Evolutionary conservation across 2,329 filamentous ascomycete genomes (phyloP).

Genomic region (Paraphoma sp.): DNA sequence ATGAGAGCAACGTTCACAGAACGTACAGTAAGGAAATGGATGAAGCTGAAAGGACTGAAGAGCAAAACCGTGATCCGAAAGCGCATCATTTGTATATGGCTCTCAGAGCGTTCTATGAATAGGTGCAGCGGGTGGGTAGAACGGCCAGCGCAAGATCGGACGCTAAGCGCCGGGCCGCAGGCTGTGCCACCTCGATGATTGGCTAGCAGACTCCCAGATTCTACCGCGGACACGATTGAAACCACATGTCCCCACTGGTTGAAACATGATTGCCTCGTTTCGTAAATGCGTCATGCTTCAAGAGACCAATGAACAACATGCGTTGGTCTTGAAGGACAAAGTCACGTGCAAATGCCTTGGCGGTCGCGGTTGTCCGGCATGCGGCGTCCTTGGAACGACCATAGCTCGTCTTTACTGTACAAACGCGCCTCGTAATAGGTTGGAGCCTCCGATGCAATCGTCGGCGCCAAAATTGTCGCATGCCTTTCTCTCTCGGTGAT

Average conservation of each 20-base stretch:
- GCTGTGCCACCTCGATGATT: constrained; percentile 26
- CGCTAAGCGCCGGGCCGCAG: constrained; percentile 24
- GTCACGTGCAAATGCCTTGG: neutral
- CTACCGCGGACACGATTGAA: constrained; percentile 15
- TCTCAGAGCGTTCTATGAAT: constrained; percentile 17
- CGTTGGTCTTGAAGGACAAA: neutral
- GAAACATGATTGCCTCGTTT: constrained; percentile 16
- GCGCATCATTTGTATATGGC: constrained; percentile 9
- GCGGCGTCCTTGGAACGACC: neutral
- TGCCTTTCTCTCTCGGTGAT: too few relatives aligned
- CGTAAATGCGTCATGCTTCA: constrained; percentile 6
- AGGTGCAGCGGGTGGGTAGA: constrained; percentile 10
- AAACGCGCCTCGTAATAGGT: neutral
- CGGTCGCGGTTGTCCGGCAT: neutral
- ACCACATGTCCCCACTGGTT: constrained; percentile 15
- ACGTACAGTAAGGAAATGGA: constrained; percentile 13
- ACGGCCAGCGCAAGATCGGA: constrained; percentile 21
- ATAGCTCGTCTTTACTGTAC: too few relatives aligned
- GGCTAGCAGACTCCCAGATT: constrained; percentile 12
- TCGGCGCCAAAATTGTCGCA: neutral
- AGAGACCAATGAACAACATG: neutral
- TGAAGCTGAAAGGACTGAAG: neutral
- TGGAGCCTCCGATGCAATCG: neutral
- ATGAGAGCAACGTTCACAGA: constrained; percentile 18
- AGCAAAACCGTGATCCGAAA: neutral